Evolutionary conservation across 305 asterid genomes (phyloP).

Genomic region (Fraxinus greggii): DNA sequence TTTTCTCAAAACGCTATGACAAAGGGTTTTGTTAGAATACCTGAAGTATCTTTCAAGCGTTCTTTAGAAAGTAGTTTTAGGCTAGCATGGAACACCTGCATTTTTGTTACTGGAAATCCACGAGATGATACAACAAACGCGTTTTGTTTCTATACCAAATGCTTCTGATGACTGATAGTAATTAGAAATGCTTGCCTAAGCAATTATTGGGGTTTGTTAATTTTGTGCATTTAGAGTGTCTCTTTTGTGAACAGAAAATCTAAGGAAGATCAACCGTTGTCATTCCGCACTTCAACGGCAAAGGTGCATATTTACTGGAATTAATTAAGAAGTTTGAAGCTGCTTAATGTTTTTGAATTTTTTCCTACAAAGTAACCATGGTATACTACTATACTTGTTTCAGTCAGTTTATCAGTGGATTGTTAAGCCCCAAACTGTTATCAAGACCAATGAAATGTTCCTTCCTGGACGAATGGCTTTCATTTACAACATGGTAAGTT

Average conservation of each 20-base stretch:
- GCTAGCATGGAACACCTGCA: neutral
- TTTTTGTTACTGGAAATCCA: neutral
- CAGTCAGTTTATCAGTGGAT: slow-evolving; percentile 94
- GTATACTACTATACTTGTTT: slow-evolving; percentile 17
- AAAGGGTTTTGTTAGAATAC: neutral
- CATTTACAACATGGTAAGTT: slow-evolving; percentile 74
- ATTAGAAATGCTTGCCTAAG: slow-evolving; percentile 7
- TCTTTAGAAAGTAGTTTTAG: neutral
- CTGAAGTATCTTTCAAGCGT: neutral
- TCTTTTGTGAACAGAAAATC: slow-evolving; percentile 51
- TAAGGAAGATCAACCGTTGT: slow-evolving; percentile 72
- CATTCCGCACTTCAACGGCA: slow-evolving; percentile 85
- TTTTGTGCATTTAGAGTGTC: slow-evolving; percentile 20
- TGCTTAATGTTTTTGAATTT: slow-evolving; percentile 16
- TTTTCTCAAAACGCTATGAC: neutral
- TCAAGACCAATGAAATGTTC: slow-evolving; percentile 94
- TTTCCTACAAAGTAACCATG: slow-evolving; percentile 23
- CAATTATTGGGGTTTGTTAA: slow-evolving; percentile 11
- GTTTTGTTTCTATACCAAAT: slow-evolving; percentile 1
- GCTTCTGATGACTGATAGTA: neutral
- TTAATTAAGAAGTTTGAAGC: slow-evolving; percentile 1
- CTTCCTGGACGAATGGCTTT: slow-evolving; percentile 99
- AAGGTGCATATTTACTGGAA: slow-evolving; percentile 47
- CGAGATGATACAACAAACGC: neutral
- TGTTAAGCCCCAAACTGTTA: slow-evolving; percentile 81